A percentile compares a stretch with the other conserved stretches of the same genome.
Evolutionary conservation across 2,329 filamentous ascomycete species (phyloP).

Genomic region (Neopestalotiopsis rosae): DNA sequence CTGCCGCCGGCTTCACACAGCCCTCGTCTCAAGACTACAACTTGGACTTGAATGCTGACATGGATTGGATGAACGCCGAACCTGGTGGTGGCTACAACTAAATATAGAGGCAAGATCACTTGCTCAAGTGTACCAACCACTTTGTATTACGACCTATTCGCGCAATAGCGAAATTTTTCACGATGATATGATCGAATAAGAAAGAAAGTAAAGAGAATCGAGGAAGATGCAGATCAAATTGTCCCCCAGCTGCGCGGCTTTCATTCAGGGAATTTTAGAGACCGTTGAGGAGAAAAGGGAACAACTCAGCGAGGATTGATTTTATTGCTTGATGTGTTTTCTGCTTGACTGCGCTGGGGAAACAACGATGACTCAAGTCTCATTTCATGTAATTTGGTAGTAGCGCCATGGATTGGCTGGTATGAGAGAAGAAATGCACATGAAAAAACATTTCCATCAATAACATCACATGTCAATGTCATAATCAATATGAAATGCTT

Average conservation of each 20-base stretch:
- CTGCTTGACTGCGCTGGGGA: slow-evolving; percentile 4
- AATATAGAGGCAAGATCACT: slow-evolving; percentile 19
- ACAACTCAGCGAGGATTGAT: background rate
- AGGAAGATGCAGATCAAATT: slow-evolving; percentile 1
- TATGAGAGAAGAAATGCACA: background rate
- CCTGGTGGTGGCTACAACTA: slow-evolving; percentile 26
- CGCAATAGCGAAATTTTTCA: background rate
- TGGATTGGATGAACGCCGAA: slow-evolving; percentile 36
- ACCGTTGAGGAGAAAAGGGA: background rate
- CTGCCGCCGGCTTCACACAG: slow-evolving; percentile 58
- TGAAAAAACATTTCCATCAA: background rate
- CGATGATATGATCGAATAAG: slow-evolving; percentile 10
- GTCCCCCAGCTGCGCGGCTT: background rate
- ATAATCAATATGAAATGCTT: no score
- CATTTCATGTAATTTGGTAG: background rate
- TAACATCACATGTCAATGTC: background rate
- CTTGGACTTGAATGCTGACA: slow-evolving; percentile 31
- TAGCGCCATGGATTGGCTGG: background rate
- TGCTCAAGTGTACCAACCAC: background rate
- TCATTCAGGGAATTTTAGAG: background rate
- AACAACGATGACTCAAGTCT: background rate
- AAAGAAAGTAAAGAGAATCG: background rate
- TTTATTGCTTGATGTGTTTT: slow-evolving; percentile 4
- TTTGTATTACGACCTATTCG: background rate
- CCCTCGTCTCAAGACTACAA: slow-evolving; percentile 55